Percentiles rank a stretch among this genome's conserved stretches.
Conservation (phyloP, 176 grass and related monocot genomes). For the Eleusine indica region DNA sequence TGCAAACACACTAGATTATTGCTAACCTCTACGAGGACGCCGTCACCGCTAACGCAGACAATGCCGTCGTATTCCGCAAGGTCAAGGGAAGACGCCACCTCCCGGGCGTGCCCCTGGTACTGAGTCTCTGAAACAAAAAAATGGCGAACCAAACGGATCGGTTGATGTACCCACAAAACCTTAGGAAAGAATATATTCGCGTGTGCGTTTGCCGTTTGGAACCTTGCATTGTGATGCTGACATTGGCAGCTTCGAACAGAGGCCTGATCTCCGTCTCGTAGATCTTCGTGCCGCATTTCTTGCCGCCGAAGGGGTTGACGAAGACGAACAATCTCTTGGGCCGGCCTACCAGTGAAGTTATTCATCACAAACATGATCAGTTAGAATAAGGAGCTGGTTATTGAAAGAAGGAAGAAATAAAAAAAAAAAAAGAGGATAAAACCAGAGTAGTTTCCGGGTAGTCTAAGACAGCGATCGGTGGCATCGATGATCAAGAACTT, state of each 20-base stretch:
- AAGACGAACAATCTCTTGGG: conserved; percentile 60
- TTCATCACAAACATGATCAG: not conserved
- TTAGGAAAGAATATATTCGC: not conserved
- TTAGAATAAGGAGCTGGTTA: not conserved
- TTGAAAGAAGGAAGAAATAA: too few relatives aligned
- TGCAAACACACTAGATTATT: not conserved
- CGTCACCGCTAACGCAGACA: conserved; percentile 79
- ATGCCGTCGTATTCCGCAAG: conserved; percentile 66
- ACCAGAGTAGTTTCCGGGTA: not conserved
- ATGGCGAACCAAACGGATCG: not conserved
- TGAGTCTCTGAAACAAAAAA: conserved; percentile 55
- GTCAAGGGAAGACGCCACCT: conserved; percentile 65
- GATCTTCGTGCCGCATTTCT: conserved; percentile 61
- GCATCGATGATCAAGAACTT: too few relatives aligned
- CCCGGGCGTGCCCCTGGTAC: conserved; percentile 65
- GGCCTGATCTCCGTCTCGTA: conserved; percentile 67
- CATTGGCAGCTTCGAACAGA: conserved; percentile 58
- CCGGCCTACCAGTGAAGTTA: conserved; percentile 42
- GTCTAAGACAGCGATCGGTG: too few relatives aligned
- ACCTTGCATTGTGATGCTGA: conserved; percentile 70
- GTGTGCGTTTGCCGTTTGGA: not conserved
- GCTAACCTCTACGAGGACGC: conserved; percentile 79
- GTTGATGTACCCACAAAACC: not conserved
- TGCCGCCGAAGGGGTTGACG: conserved; percentile 86
- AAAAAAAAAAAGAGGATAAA: not conserved